Base-by-base conservation (phyloP, 495 filamentous ascomycete genomes). In the Neurospora discreta region DNA sequence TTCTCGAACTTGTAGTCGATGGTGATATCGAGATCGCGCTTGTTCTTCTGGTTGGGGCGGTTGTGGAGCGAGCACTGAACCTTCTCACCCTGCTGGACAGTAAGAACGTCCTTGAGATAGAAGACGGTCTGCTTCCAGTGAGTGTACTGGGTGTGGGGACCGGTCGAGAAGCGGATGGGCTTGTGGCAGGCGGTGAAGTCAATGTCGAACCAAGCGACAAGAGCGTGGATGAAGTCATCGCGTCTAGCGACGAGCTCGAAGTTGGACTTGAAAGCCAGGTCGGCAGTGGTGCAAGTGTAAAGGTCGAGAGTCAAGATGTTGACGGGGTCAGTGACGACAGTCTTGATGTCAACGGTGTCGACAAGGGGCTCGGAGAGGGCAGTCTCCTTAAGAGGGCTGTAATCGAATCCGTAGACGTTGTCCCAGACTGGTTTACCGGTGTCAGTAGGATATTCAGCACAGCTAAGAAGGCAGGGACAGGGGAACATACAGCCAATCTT, bases 201-300 rank as follows among this genome's bases (percentile, higher is more conserved):
- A 75, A 97, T 98, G 80, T 99, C 95, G 84, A 99, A 99, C 93
- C 96, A 98, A 40, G 97, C 91, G 68, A 99, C 96, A 43, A 99
- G 85, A 30, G 93, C 95, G 80, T 99, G 96, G 73, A 99, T 87
- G 82, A 93, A 97, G 82, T 98, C 96, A 77, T 89, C 90, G 69
- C 93, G 89, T 78, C 90, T 89, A 68, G 88, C 89, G 10, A 84
- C 82, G 23, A 99, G 88, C 72, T 85, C 84, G 78, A 91, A 93
- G 36, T 86, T 85, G 67, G 84, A 83, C 71, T 81, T 83, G 81
- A 93, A 93, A 68, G 88, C 84, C 46, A 93, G 85, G 76, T 93
- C 91, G 18, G 82, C 83, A 9, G 85, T 80, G 33, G 82, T 87
- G 80, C 89, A 89, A 30, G 83, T 92, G 84, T 93, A 91, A 39